These are phyloP conservation scores for Aureobasidium sp. DNA, from an alignment of 2,329 filamentous ascomycete species.

Conservation along the genomic window DNA sequence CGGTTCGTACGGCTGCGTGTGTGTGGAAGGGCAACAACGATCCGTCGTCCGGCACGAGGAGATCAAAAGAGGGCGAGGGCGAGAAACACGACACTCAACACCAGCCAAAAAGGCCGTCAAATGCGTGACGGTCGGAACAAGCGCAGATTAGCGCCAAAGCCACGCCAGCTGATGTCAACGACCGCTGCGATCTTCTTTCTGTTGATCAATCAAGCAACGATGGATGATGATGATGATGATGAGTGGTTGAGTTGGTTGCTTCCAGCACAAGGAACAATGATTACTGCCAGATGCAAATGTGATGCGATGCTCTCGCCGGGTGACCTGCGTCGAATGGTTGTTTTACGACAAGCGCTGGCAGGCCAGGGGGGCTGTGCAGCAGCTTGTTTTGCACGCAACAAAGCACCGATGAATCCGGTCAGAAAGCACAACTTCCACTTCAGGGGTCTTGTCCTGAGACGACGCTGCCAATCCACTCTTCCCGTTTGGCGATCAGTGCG, in stretches of 20 bases:
- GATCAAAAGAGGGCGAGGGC: neutral
- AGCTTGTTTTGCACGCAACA: slow-evolving; percentile 8
- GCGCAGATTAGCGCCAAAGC: slow-evolving; percentile 16
- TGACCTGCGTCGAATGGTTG: neutral
- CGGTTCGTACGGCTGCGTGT: neutral
- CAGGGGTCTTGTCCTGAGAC: slow-evolving; percentile 8
- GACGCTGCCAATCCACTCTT: slow-evolving; percentile 15
- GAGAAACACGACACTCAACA: slow-evolving; percentile 11
- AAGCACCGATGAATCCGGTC: neutral
- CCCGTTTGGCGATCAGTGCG: slow-evolving; percentile 16
- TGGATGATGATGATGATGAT: too few relatives aligned
- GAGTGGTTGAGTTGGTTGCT: too few relatives aligned
- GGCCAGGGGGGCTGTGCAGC: slow-evolving; percentile 15
- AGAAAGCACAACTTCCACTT: too few relatives aligned
- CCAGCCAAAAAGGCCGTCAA: neutral
- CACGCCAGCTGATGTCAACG: slow-evolving; percentile 17
- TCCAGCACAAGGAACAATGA: too few relatives aligned
- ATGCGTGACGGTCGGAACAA: slow-evolving; percentile 11
- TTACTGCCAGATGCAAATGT: too few relatives aligned
- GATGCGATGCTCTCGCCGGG: too few relatives aligned
- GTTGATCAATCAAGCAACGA: too few relatives aligned
- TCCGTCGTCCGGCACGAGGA: neutral
- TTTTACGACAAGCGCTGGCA: neutral
- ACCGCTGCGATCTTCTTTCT: neutral
- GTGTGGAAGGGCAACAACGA: slow-evolving; percentile 7